These are phyloP conservation scores for Tricholoma saponaceum DNA, from an alignment of 768 basidiomycete species.

Conservation along the genomic window DNA sequence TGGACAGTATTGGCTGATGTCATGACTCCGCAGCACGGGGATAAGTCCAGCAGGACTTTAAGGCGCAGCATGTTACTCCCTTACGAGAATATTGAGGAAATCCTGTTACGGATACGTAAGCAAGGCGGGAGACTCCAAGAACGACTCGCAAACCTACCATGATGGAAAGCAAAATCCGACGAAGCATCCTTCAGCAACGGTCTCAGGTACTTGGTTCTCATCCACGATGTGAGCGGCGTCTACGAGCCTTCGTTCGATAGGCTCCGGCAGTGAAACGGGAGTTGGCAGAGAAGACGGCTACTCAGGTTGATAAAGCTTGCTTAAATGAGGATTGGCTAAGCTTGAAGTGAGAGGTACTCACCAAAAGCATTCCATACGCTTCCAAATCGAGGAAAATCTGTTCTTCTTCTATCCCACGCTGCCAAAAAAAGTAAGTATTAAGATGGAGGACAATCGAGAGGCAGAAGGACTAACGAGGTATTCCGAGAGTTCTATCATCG, in stretches of 20 bases:
- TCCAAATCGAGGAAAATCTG: not conserved
- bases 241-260: not conserved
- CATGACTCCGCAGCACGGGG: not conserved
- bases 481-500: not conserved
- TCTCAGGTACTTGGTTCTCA: not conserved
- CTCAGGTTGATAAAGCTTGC: not conserved
- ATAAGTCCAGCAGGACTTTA: not conserved
- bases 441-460: not conserved
- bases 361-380: not conserved
- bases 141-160: not conserved
- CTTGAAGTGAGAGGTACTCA: not conserved
- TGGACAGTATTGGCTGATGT: too few species aligned
- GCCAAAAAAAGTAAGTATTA: not conserved
- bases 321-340: not conserved
- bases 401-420: not conserved
- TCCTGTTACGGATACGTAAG: not conserved
- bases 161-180: not conserved
- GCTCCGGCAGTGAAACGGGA: too few species aligned
- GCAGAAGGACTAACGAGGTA: not conserved
- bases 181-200: not conserved
- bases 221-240: not conserved
- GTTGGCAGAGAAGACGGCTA: not conserved
- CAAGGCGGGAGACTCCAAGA: not conserved
- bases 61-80: not conserved
- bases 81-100: not conserved